These are phyloP conservation scores for Endocalyx cinctus DNA, from an alignment of 2,329 filamentous ascomycete species.

Conservation along the genomic window DNA sequence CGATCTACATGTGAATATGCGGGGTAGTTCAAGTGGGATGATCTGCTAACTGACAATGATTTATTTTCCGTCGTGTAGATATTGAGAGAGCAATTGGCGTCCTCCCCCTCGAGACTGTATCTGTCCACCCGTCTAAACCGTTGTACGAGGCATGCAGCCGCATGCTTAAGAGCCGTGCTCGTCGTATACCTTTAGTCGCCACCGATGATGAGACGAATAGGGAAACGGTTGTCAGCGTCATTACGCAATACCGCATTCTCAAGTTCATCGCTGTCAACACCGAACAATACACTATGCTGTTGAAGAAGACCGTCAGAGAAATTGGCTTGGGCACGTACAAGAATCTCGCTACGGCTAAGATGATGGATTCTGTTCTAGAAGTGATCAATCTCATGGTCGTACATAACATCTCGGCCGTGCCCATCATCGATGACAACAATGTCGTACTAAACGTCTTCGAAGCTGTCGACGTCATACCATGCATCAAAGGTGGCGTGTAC, in stretches of 20 bases:
- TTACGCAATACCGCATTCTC: conserved; percentile 96
- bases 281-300: conserved; percentile 75
- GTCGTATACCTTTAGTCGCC: conserved; percentile 90
- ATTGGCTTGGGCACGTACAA: conserved; percentile 81
- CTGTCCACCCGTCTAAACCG: conserved; percentile 84
- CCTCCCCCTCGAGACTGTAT: conserved; percentile 86
- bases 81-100: conserved; percentile 94
- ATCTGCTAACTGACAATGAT: conserved; percentile 5
- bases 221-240: conserved; percentile 90
- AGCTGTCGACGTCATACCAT: conserved; percentile 91
- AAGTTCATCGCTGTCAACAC: conserved; percentile 98
- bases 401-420: conserved; percentile 89
- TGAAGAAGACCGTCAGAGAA: conserved; percentile 83
- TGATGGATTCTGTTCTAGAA: conserved; percentile 88
- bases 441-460: conserved; percentile 93
- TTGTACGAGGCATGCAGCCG: conserved; percentile 92
- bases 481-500: conserved; percentile 90
- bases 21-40: conserved; percentile 4
- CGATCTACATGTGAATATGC: conserved; percentile 9
- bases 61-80: conserved; percentile 57
- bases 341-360: conserved; percentile 74
- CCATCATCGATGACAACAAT: conserved; percentile 76
- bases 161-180: conserved; percentile 90
- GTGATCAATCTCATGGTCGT: conserved; percentile 92
- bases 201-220: conserved; percentile 89